phyloP scores from a whole-genome alignment of 2,329 filamentous ascomycete species.

The Aspergillus melleus region DNA sequence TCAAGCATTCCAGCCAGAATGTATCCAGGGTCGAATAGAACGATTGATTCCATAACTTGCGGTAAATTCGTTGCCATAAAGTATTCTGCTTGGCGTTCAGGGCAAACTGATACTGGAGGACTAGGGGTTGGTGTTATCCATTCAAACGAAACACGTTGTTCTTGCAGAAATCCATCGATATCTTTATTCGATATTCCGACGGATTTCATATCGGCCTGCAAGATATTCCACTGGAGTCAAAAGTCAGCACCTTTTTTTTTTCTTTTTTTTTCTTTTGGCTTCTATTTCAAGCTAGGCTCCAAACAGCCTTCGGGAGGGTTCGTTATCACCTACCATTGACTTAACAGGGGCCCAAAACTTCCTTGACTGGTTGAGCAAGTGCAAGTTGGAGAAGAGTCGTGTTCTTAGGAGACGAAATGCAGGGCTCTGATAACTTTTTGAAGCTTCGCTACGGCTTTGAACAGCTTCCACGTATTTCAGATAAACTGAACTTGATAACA shows the following conservation, averaged over 20 bases:
- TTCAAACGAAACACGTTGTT: neutral
- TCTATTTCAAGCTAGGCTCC: neutral
- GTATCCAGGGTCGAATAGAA: neutral
- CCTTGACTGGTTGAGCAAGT: neutral
- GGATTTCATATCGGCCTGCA: neutral
- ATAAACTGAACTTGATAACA: neutral
- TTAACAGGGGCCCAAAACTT: neutral
- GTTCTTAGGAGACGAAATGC: neutral
- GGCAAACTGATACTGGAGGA: neutral
- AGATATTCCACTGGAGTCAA: neutral
- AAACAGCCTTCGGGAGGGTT: neutral
- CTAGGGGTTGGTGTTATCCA: neutral
- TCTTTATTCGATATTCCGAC: neutral
- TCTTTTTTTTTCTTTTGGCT: too few relatives aligned
- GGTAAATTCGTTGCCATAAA: neutral
- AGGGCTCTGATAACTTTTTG: neutral
- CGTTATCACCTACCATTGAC: neutral
- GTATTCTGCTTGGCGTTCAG: neutral
- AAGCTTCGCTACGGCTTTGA: neutral
- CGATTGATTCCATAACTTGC: neutral
- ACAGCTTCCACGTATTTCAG: neutral
- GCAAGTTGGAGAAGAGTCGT: neutral
- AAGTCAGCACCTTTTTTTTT: neutral
- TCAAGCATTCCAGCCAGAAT: neutral
- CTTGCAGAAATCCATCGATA: neutral